Evolutionary conservation across 2,329 filamentous ascomycete genomes (phyloP), one percentile per base, ranked within the genome.

Genomic region (Penicillium sp.): DNA sequence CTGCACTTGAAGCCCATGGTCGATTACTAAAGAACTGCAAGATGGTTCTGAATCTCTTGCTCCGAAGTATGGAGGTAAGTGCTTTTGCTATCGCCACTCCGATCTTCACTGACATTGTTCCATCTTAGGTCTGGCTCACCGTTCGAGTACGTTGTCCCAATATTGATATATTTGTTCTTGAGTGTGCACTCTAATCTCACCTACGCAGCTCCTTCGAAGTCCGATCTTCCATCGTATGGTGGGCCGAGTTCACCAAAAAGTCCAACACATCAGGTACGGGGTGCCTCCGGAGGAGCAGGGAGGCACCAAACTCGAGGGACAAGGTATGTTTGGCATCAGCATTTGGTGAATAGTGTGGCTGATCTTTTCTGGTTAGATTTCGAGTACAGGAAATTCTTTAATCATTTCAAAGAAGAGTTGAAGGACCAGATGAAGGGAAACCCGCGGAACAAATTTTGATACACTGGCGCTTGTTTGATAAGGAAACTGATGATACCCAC

Each of bases 171-270:
- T 15, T 6, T 32, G 4, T 10, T 13, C 15, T 26, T 29, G 31
- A n/a, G 7, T 37, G 43, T 37, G 41, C 59, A 50, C 55, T 48
- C 29, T 45, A 21, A 42, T 31, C 29, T 48, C 34, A n/a, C 35
- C n/a, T 8, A 15, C 1, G n/a, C 54, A 72, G 70, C 67, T 75
- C 49, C 61, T 74, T 44, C 59, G 64, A 45, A 74, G 71, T 53
- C 70, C 69, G 9, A 55, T 64, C 44, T 75, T 74, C 54, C 72
- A 73, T 57, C 63, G 67, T 34, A 64, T 69, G 57, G 72, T 74
- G 39, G 68, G 70, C 26, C 64, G 60, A 48, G 65, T 74, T 21
- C 70, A 74, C 57, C 67, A 69, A 44, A 67, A 61, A 41, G 59
- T 75, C 21, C 68, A 72, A 55, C 64, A 67, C 46, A 32, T 71